A percentile compares a stretch with the other conserved stretches of the same genome.
These are phyloP conservation scores for Sporothrix mexicana DNA, from an alignment of 2,329 filamentous ascomycete genomes.

Conservation along the genomic window DNA sequence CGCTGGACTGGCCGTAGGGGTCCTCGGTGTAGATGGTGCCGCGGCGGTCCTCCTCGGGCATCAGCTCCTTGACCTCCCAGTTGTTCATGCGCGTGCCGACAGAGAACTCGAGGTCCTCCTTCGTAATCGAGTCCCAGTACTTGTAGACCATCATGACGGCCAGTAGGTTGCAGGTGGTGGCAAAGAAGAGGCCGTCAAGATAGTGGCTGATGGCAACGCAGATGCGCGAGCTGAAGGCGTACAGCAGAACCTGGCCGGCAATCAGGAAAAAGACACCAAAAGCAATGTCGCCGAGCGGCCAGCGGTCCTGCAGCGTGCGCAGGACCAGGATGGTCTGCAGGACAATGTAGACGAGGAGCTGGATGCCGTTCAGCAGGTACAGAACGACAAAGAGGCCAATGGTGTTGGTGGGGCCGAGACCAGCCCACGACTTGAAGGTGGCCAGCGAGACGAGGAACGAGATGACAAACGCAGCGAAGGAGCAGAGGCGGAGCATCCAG, in stretches of 20 bases:
- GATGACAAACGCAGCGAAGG: constrained; percentile 80
- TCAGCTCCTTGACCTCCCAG: constrained; percentile 95
- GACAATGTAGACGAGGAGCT: constrained; percentile 80
- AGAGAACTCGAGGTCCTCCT: constrained; percentile 97
- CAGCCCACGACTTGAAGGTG: constrained; percentile 92
- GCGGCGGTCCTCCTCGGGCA: constrained; percentile 80
- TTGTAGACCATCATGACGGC: constrained; percentile 99
- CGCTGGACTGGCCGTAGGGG: constrained; percentile 62
- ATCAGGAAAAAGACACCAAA: constrained; percentile 94
- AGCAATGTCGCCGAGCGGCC: constrained; percentile 89
- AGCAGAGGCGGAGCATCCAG: constrained; percentile 85
- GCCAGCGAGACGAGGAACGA: constrained; percentile 85
- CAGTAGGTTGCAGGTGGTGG: constrained; percentile 89
- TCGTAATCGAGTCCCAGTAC: constrained; percentile 99
- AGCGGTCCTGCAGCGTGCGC: constrained; percentile 90
- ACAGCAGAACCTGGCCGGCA: constrained; percentile 88
- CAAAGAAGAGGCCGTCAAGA: constrained; percentile 91
- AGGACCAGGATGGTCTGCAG: constrained; percentile 89
- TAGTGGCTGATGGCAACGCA: constrained; percentile 89
- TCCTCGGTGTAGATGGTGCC: constrained; percentile 74
- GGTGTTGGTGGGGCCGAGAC: constrained; percentile 83
- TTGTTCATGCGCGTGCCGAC: constrained; percentile 95
- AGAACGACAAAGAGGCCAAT: constrained; percentile 88
- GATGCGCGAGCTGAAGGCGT: constrained; percentile 84
- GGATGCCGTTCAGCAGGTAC: constrained; percentile 88